Conservation (phyloP, 345 rosid species). For the Brassica cretica region DNA sequence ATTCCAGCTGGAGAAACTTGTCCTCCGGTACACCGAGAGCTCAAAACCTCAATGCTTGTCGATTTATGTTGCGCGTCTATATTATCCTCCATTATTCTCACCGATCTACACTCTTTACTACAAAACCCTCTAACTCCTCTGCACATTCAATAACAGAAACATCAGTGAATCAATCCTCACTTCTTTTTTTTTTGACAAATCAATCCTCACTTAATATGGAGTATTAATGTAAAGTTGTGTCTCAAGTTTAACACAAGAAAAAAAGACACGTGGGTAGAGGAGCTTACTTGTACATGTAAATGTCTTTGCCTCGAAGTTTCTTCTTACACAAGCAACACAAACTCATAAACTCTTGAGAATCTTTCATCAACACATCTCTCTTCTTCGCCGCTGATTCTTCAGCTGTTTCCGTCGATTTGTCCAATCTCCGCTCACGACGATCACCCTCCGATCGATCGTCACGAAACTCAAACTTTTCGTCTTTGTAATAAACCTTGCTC, state of each 20-base stretch:
- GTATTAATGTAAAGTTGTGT: background rate
- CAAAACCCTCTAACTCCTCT: conserved; percentile 84
- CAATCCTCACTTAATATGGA: background rate
- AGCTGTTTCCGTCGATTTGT: background rate
- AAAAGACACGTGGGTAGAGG: background rate
- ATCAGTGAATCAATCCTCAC: background rate
- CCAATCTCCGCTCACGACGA: background rate
- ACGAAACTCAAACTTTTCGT: conserved; percentile 35
- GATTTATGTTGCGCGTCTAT: conserved; percentile 44
- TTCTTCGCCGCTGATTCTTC: conserved; percentile 28
- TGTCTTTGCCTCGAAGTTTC: conserved; percentile 69
- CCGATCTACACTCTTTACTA: conserved; percentile 71
- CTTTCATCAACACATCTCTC: background rate
- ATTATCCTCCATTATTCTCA: conserved; percentile 58
- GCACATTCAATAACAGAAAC: conserved; percentile 13
- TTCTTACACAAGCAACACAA: conserved; percentile 65
- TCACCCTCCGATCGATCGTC: background rate
- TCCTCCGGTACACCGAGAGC: conserved; percentile 42
- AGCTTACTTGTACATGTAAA: conserved; percentile 86
- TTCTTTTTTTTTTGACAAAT: background rate
- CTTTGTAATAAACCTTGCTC: conserved; percentile 46
- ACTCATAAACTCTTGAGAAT: conserved; percentile 54
- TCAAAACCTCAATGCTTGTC: conserved; percentile 44
- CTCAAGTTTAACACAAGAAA: background rate
- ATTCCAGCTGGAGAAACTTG: conserved; percentile 59